A percentile compares a stretch with the other conserved stretches of the same genome.
These are phyloP conservation scores for Corchorus capsularis DNA, from an alignment of 345 rosid species.

Conservation along the genomic window DNA sequence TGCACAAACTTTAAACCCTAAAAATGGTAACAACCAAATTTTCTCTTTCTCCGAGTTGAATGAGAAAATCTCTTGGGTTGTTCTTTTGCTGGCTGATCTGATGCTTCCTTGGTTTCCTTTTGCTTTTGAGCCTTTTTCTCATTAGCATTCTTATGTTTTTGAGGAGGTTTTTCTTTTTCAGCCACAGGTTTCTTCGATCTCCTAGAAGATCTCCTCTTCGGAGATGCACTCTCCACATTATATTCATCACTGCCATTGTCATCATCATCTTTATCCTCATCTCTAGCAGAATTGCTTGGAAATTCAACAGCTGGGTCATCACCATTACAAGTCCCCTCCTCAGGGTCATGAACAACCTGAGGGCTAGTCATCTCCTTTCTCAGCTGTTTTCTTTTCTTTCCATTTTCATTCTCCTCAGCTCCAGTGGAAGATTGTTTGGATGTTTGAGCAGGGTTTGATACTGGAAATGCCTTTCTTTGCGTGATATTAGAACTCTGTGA, in stretches of 20 bases:
- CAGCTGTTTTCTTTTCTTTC: too few relatives aligned
- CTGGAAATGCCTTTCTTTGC: constrained; percentile 23
- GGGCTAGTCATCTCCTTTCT: constrained; percentile 28
- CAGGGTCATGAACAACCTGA: constrained; percentile 37
- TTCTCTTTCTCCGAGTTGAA: constrained; percentile 61
- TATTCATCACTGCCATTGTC: constrained; percentile 9
- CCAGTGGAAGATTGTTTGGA: constrained; percentile 16
- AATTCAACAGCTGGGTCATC: constrained; percentile 28
- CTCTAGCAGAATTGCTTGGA: constrained; percentile 24
- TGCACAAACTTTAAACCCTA: background rate
- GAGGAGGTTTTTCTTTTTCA: constrained; percentile 34
- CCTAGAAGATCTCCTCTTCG: constrained; percentile 35
- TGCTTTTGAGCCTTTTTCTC: too few relatives aligned
- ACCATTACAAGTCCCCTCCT: constrained; percentile 34
- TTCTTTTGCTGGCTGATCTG: constrained; percentile 38
- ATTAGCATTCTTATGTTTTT: constrained; percentile 31
- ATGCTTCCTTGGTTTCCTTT: constrained; percentile 28
- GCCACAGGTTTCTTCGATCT: constrained; percentile 35
- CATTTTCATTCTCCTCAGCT: background rate
- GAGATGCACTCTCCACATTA: constrained; percentile 28
- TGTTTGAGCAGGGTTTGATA: constrained; percentile 11
- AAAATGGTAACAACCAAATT: constrained; percentile 40
- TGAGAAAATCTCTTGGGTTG: constrained; percentile 66
- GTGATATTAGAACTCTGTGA: constrained; percentile 25
- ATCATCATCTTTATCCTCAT: constrained; percentile 30